Conservation (phyloP, 306 rosid genomes). For the Sicyos baderoa region DNA sequence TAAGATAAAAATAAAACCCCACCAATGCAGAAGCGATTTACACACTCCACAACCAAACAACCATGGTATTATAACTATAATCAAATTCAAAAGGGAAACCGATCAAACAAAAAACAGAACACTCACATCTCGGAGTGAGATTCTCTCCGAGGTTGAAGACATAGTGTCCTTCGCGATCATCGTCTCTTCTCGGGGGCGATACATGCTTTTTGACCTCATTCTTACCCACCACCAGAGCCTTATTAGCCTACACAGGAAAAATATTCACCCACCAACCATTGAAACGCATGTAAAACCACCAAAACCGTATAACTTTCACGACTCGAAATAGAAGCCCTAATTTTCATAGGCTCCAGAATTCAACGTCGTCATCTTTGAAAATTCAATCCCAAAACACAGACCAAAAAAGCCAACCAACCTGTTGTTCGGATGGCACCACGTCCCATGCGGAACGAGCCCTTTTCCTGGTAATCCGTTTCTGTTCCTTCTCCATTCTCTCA, state of each 20-base stretch:
- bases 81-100: background rate
- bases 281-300: constrained; percentile 13
- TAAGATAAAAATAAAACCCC: background rate
- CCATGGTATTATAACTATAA: background rate
- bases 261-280: constrained; percentile 15
- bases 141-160: constrained; percentile 80
- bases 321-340: constrained; percentile 2
- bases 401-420: constrained; percentile 35
- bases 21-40: background rate
- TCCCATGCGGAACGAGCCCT: constrained; percentile 85
- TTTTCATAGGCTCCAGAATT: background rate
- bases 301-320: background rate
- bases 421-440: constrained; percentile 46
- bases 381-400: constrained; percentile 28
- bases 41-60: background rate
- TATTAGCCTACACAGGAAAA: constrained; percentile 42
- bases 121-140: constrained; percentile 87
- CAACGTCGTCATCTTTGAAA: constrained; percentile 18
- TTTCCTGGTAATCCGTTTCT: constrained; percentile 46
- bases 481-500: constrained; percentile 46
- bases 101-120: background rate
- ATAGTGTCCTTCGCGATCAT: constrained; percentile 93
- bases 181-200: constrained; percentile 80
- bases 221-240: constrained; percentile 32
- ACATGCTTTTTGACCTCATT: constrained; percentile 41